Evolutionary conservation across 2,329 filamentous ascomycete species (phyloP), one percentile per base, ranked within the genome.

Genomic region (Trichoderma sp.): DNA sequence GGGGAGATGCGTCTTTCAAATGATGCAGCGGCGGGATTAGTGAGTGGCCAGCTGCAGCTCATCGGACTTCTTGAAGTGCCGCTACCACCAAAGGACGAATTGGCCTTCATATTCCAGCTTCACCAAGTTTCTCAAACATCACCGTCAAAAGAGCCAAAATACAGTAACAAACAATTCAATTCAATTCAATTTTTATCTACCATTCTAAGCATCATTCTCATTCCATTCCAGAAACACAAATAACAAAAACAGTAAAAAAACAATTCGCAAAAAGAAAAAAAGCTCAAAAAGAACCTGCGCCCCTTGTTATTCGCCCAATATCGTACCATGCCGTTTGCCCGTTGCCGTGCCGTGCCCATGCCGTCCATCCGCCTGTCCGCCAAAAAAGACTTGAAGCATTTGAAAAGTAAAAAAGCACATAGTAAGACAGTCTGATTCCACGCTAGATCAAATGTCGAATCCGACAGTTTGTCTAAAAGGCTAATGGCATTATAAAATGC

Each of bases 111-210:
- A 17, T 39, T 26, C 36, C 34, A 63, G 43, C 4, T 57, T 30
- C 55, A 17, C 26, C 13, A 30, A n/a, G 15, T 11, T 11, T 58
- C 15, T 30, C 17, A 3, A 17, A 11, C 15, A 17, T n/a, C 23
- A 58, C 6, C 1, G 3, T 57, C 53, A 28, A 17, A 32, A 11
- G 15, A 8, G 1, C 12, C 32, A 39, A n/a, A 39, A 34, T 34
- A 34, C 23, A 12, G 6, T 34, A 32, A 23, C 30, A 20, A 50
- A 47, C 43, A 64, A 64, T 63, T 70, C 59, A 62, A 43, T 64
- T 70, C 43, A 55, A 62, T 64, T 70, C 43, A 55, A 63, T 64
- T 69, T 76, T 78, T 79, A 62, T 78, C 77, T 79, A 78, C 74
- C 69, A 71, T 67, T 79, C 77, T 78, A 77, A 58, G 55, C 59